phyloP scores from a whole-genome alignment of 2,329 filamentous ascomycete species.

The Ustulina deusta region DNA sequence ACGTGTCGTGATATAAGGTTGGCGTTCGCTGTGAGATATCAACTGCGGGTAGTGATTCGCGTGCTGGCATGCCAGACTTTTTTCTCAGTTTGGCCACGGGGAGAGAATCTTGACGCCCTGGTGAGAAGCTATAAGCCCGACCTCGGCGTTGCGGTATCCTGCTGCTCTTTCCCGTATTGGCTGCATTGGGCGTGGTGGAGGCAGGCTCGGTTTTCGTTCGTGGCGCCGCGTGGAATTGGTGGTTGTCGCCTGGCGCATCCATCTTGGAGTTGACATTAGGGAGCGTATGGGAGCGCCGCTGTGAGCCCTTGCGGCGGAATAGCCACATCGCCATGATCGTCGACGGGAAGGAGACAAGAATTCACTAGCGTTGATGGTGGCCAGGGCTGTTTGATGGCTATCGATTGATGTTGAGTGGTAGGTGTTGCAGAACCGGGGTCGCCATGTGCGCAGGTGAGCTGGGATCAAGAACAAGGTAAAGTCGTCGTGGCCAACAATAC shows the following conservation, averaged over 20 bases:
- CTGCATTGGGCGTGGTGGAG: slow-evolving; percentile 44
- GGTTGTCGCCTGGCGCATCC: slow-evolving; percentile 39
- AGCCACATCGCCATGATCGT: slow-evolving; percentile 82
- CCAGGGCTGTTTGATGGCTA: slow-evolving; percentile 42
- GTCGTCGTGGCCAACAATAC: slow-evolving; percentile 32
- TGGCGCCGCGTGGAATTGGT: slow-evolving; percentile 38
- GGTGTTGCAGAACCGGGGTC: slow-evolving; percentile 47
- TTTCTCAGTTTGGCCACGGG: slow-evolving; percentile 53
- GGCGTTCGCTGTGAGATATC: slow-evolving; percentile 55
- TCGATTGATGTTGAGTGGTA: slow-evolving; percentile 46
- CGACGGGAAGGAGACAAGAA: slow-evolving; percentile 22
- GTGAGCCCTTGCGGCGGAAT: slow-evolving; percentile 80
- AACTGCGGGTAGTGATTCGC: slow-evolving; percentile 37
- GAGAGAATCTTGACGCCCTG: slow-evolving; percentile 68
- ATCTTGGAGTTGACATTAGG: slow-evolving; percentile 40
- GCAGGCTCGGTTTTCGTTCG: slow-evolving; percentile 48
- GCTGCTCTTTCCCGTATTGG: slow-evolving; percentile 38
- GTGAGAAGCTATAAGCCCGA: slow-evolving; percentile 72
- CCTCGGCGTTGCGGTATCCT: slow-evolving; percentile 58
- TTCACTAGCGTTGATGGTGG: slow-evolving; percentile 39
- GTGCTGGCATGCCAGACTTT: slow-evolving; percentile 42
- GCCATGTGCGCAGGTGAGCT: slow-evolving; percentile 51
- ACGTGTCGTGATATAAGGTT: slow-evolving; percentile 65
- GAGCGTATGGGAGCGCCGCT: slow-evolving; percentile 63
- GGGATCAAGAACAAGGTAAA: slow-evolving; percentile 20